These are phyloP conservation scores for Starmerella stigmatis DNA, from an alignment of 805 yeast genomes.

Conservation along the genomic window DNA sequence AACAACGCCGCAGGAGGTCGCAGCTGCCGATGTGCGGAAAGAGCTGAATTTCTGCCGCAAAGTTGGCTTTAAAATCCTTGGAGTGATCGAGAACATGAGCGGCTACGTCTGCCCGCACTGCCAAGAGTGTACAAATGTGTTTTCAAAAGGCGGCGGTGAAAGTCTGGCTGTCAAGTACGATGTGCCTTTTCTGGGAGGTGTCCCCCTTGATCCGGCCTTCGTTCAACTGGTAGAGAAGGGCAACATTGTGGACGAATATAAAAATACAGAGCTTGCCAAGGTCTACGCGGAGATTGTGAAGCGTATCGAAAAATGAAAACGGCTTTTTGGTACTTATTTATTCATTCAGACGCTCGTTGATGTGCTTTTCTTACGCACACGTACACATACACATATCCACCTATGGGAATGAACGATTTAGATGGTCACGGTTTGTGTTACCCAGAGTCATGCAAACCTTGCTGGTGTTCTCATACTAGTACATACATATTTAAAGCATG, in stretches of 20 bases:
- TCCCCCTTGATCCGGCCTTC: slow-evolving; percentile 90
- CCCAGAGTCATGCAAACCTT: too few relatives aligned
- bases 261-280: slow-evolving; percentile 32
- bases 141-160: slow-evolving; percentile 87
- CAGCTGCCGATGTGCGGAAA: slow-evolving; percentile 87
- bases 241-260: slow-evolving; percentile 29
- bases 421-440: too few relatives aligned
- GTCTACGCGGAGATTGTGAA: slow-evolving; percentile 41
- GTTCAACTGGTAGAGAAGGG: slow-evolving; percentile 76
- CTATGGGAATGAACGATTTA: too few relatives aligned
- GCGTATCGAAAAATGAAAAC: slow-evolving; percentile 23
- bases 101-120: slow-evolving; percentile 95
- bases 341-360: background rate
- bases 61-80: slow-evolving; percentile 68
- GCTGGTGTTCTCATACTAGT: too few relatives aligned
- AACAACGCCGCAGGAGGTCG: slow-evolving; percentile 91
- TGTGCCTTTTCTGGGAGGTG: slow-evolving; percentile 66
- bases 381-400: too few relatives aligned
- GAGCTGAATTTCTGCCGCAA: slow-evolving; percentile 87
- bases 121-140: slow-evolving; percentile 74
- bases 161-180: slow-evolving; percentile 50
- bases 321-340: background rate
- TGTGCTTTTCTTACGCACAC: too few relatives aligned
- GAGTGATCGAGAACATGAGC: slow-evolving; percentile 91
- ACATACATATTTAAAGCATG: too few relatives aligned